These are phyloP conservation scores for Sclerotinia nivalis DNA, from an alignment of 2,329 filamentous ascomycete genomes.

Conservation along the genomic window DNA sequence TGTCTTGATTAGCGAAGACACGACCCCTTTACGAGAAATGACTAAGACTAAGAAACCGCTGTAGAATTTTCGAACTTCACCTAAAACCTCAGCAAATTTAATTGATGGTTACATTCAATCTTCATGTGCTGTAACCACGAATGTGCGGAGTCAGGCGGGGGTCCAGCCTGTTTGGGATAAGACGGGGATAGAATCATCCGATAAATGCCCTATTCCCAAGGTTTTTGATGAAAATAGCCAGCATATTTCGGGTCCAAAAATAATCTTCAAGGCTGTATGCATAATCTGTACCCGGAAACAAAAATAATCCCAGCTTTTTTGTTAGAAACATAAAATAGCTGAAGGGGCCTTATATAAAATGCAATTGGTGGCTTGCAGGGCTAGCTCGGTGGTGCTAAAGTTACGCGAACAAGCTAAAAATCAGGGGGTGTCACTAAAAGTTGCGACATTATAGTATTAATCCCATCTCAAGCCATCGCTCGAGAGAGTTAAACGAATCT, in stretches of 20 bases:
- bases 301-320: not conserved
- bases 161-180: not conserved
- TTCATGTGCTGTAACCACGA: not conserved
- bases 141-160: not conserved
- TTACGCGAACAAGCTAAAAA: not conserved
- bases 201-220: not conserved
- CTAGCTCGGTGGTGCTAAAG: not conserved
- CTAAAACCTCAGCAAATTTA: not conserved
- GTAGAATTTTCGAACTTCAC: not conserved
- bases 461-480: not conserved
- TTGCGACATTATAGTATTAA: too few relatives aligned
- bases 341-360: too few relatives aligned
- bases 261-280: not conserved
- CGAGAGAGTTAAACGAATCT: too few relatives aligned
- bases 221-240: not conserved
- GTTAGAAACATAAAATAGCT: not conserved
- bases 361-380: not conserved
- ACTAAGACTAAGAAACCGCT: not conserved
- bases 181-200: not conserved
- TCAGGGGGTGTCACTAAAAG: not conserved
- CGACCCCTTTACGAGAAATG: not conserved
- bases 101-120: not conserved
- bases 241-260: not conserved
- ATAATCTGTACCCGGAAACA: not conserved
- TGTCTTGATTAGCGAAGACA: conserved; percentile 12